phyloP scores from a whole-genome alignment of 164 flowering plant genomes.

The Paratinospora sagittata region DNA sequence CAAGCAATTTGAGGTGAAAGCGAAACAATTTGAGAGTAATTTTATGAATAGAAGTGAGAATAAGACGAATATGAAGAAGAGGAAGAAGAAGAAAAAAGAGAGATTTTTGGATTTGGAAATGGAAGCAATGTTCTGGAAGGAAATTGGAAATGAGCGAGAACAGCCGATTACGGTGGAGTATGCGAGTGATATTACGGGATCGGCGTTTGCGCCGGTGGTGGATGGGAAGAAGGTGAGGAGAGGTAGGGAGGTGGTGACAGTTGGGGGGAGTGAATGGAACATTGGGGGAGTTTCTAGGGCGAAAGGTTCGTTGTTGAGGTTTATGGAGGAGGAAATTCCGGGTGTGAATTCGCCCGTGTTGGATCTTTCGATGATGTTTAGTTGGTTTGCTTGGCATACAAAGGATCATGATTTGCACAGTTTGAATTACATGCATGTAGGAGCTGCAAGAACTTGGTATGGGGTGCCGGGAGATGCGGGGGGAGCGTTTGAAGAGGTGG shows the following conservation, averaged over 20 bases:
- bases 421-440: conserved; percentile 90
- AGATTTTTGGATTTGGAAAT: conserved; percentile 49
- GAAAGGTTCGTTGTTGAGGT: conserved; percentile 75
- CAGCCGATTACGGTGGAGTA: conserved; percentile 81
- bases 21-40: conserved; percentile 67
- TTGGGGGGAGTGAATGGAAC: conserved; percentile 88
- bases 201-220: conserved; percentile 49
- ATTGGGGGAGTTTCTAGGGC: conserved; percentile 87
- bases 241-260: conserved; percentile 31
- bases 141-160: conserved; percentile 47
- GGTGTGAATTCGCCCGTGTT: conserved; percentile 98
- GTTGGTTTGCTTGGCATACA: conserved; percentile 99
- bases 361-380: conserved; percentile 89
- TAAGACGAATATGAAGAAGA: too few species aligned
- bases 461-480: conserved; percentile 94
- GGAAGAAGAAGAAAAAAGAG: conserved; percentile 17
- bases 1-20: conserved; percentile 73
- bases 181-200: conserved; percentile 96
- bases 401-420: conserved; percentile 98
- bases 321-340: conserved; percentile 96
- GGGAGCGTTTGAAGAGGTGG: conserved; percentile 85
- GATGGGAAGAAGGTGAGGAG: conserved; percentile 28
- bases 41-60: conserved; percentile 33
- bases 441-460: conserved; percentile 95
- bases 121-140: conserved; percentile 89